Percentiles rank a stretch among this genome's conserved stretches.
These are phyloP conservation scores for Yamadazyma epiphylla DNA, from an alignment of 1,139 yeast genomes.

Conservation along the genomic window DNA sequence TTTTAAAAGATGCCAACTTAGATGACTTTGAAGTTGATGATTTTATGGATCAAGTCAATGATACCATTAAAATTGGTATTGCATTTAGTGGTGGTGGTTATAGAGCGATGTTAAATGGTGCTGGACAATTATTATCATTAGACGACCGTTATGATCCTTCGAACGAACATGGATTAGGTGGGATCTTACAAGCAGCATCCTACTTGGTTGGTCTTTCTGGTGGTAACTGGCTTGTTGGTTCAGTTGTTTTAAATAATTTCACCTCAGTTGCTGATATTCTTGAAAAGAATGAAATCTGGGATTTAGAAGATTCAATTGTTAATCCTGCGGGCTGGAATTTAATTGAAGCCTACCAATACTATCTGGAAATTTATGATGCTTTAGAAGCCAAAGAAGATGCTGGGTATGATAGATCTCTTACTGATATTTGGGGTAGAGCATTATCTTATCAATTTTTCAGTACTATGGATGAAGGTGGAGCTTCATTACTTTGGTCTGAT, in stretches of 20 bases:
- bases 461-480: conserved; percentile 52
- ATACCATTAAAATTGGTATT: conserved; percentile 36
- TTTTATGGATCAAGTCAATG: conserved; percentile 38
- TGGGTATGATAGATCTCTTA: conserved; percentile 71
- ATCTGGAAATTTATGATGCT: conserved; percentile 49
- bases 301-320: conserved; percentile 57
- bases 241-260: conserved; percentile 78
- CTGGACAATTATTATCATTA: conserved; percentile 41
- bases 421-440: conserved; percentile 95
- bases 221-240: conserved; percentile 82
- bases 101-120: conserved; percentile 45
- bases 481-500: conserved; percentile 63
- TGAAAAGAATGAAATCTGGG: conserved; percentile 59
- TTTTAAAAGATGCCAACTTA: conserved; percentile 57
- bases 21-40: conserved; percentile 57
- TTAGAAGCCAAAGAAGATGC: conserved; percentile 63
- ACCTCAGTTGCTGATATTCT: conserved; percentile 66
- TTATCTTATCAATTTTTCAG: conserved; percentile 74
- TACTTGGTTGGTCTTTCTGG: conserved; percentile 82
- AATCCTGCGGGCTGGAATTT: conserved; percentile 70
- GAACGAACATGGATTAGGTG: conserved; percentile 61
- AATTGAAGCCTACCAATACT: conserved; percentile 52
- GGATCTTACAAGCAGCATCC: conserved; percentile 68
- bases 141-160: conserved; percentile 25
- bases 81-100: conserved; percentile 48